Evolutionary conservation across 2,329 filamentous ascomycete species (phyloP).

Genomic region (Ceratocystis diversiconidia): DNA sequence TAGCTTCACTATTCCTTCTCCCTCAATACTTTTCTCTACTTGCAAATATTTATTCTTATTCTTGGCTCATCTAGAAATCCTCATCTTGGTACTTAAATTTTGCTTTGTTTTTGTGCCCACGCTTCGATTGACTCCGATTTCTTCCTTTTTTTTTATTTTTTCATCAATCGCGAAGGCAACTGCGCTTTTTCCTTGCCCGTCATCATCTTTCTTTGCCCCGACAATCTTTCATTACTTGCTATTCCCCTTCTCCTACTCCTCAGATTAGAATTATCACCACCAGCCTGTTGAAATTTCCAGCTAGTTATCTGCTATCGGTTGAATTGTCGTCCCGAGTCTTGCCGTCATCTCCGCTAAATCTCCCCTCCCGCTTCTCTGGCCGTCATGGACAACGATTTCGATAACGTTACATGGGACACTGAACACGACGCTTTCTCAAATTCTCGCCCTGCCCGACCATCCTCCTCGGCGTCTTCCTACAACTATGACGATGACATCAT

Average conservation of each 20-base stretch:
- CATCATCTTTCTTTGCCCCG: neutral
- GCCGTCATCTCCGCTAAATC: neutral
- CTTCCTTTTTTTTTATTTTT: neutral
- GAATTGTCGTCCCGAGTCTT: neutral
- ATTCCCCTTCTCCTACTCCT: neutral
- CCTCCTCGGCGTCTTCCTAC: conserved; percentile 13
- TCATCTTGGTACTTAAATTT: neutral
- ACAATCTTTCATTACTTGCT: neutral
- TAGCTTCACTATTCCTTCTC: neutral
- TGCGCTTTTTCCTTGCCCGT: neutral
- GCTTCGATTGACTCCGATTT: neutral
- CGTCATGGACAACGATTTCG: conserved; percentile 58
- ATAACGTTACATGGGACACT: conserved; percentile 65
- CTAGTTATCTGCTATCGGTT: too few relatives aligned
- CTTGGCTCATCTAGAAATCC: neutral
- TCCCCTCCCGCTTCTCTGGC: neutral
- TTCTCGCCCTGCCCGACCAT: neutral
- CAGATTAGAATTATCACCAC: too few relatives aligned
- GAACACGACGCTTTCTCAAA: conserved; percentile 33
- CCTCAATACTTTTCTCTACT: neutral
- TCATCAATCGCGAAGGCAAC: neutral
- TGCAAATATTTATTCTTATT: neutral
- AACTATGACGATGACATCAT: conserved; percentile 12
- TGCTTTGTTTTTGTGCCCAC: neutral
- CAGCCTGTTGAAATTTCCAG: too few relatives aligned